Conservation (phyloP, 176 grass and related monocot genomes). For the Chrysopogon serrulatus region DNA sequence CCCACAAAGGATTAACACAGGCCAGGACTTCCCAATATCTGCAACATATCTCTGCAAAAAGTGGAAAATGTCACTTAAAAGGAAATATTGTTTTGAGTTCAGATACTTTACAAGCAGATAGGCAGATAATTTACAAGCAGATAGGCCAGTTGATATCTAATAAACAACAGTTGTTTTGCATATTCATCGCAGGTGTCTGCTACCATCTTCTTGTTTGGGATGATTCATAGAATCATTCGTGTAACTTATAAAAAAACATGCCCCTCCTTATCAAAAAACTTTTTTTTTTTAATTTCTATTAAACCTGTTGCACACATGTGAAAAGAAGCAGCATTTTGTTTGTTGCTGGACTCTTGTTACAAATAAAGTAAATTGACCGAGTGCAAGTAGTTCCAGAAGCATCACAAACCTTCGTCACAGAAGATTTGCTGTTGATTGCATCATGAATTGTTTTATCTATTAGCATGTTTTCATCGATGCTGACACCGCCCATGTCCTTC, state of each 20-base stretch:
- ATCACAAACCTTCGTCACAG: conserved; percentile 77
- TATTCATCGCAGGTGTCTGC: not conserved
- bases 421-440: conserved; percentile 67
- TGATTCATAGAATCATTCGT: not conserved
- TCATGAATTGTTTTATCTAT: conserved; percentile 90
- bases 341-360: not conserved
- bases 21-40: conserved; percentile 91
- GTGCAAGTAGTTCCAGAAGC: not conserved
- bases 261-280: not conserved
- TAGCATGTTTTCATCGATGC: conserved; percentile 80
- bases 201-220: not conserved
- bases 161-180: not conserved
- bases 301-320: not conserved
- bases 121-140: not conserved
- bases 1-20: conserved; percentile 95
- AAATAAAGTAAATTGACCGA: not conserved
- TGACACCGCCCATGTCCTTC: conserved; percentile 86
- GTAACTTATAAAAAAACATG: not conserved
- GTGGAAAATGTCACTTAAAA: not conserved
- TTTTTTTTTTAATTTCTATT: not conserved
- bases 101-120: too few species aligned
- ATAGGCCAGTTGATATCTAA: not conserved
- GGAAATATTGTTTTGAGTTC: not conserved
- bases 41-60: conserved; percentile 87
- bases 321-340: not conserved